These are phyloP conservation scores for Russula sp. DNA, from an alignment of 768 basidiomycete species.

Conservation along the genomic window DNA sequence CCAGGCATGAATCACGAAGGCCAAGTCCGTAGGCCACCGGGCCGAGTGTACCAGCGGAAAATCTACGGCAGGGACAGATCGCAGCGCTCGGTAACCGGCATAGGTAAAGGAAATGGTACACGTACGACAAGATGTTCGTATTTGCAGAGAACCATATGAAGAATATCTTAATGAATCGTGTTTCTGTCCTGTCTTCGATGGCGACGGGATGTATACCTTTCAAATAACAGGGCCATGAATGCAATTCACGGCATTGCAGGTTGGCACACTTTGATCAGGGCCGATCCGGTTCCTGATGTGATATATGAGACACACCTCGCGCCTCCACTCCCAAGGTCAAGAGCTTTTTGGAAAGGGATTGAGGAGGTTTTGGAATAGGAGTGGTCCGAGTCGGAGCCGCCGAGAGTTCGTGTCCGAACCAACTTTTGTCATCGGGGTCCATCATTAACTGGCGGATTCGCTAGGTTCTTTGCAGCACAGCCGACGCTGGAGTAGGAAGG, in stretches of 20 bases:
- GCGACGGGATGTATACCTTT: slow-evolving; percentile 33
- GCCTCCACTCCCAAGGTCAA: slow-evolving; percentile 31
- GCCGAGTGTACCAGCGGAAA: slow-evolving; percentile 42
- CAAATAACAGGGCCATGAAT: neutral
- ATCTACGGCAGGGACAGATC: slow-evolving; percentile 24
- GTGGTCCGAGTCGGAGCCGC: neutral
- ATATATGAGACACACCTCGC: slow-evolving; percentile 24
- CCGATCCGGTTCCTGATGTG: neutral
- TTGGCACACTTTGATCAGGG: neutral
- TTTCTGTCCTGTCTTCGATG: slow-evolving; percentile 31
- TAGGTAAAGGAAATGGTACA: neutral
- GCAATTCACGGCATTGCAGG: neutral
- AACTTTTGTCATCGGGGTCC: neutral
- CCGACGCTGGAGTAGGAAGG: neutral
- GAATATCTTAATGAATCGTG: slow-evolving; percentile 35
- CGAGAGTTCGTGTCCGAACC: too few species aligned
- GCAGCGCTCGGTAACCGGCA: neutral
- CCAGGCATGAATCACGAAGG: slow-evolving; percentile 38
- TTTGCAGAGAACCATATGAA: slow-evolving; percentile 37
- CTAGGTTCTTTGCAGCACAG: neutral
- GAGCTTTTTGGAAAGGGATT: slow-evolving; percentile 20
- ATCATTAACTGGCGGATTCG: neutral
- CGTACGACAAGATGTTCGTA: slow-evolving; percentile 35
- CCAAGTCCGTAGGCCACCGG: slow-evolving; percentile 38
- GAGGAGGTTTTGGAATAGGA: neutral